Percentiles rank a stretch among this genome's conserved stretches.
Evolutionary conservation across 352 stramenopile species (phyloP).

Genomic region (Pythium utonaiense): DNA sequence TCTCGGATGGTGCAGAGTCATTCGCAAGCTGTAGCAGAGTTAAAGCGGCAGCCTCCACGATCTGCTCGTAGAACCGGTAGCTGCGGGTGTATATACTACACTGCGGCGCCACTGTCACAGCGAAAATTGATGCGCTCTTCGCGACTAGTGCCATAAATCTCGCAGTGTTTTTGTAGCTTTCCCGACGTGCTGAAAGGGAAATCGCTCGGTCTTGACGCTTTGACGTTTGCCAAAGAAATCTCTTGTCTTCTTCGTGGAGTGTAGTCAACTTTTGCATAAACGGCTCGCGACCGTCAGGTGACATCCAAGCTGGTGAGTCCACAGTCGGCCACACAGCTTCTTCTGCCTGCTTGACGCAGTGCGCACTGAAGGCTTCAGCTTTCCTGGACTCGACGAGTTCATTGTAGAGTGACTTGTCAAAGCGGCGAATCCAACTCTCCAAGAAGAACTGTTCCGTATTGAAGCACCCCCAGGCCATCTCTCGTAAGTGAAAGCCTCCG

Average conservation of each 20-base stretch:
- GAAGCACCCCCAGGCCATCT: neutral
- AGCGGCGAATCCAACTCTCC: conserved; percentile 17
- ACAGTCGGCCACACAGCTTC: conserved; percentile 3
- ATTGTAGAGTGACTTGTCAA: conserved; percentile 12
- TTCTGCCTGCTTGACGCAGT: conserved; percentile 6
- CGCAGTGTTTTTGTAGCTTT: neutral
- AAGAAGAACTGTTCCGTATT: conserved; percentile 25
- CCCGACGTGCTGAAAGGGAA: neutral
- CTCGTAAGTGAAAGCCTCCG: conserved; percentile 26
- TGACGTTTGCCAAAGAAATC: neutral
- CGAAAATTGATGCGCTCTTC: neutral
- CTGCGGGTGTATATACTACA: neutral
- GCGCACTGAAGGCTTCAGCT: conserved; percentile 5
- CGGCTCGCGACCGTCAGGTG: neutral
- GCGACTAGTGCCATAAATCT: neutral
- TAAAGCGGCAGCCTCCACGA: conserved; percentile 2
- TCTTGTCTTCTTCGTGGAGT: neutral
- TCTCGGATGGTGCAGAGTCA: neutral
- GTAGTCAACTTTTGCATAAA: conserved; percentile 12
- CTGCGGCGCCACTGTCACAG: neutral
- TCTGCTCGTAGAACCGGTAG: conserved; percentile 15
- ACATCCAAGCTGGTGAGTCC: neutral
- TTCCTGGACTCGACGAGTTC: conserved; percentile 17
- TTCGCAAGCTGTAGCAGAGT: neutral
- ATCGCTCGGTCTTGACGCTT: neutral